These are phyloP conservation scores for Lepidium campestre DNA, from an alignment of 441 rosid genomes.

Conservation along the genomic window DNA sequence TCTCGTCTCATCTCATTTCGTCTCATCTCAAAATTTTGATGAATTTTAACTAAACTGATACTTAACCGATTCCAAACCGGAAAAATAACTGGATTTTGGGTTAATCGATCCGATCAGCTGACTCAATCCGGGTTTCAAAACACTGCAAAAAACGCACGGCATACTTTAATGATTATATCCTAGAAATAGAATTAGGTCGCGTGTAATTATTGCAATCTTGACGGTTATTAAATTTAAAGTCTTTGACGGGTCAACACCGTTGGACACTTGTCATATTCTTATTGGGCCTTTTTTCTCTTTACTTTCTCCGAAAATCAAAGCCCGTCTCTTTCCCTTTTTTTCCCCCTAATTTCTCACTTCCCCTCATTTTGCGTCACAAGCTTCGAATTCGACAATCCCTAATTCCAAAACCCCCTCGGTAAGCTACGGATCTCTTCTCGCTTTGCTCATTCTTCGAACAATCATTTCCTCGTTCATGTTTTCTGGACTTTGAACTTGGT, in stretches of 20 bases:
- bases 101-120: too few relatives aligned
- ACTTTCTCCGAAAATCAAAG: conserved; percentile 11
- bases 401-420: conserved; percentile 15
- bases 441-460: background rate
- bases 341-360: conserved; percentile 4
- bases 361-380: background rate
- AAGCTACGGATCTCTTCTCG: conserved; percentile 15
- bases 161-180: background rate
- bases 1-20: too few relatives aligned
- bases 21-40: too few relatives aligned
- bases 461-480: background rate
- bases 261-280: background rate
- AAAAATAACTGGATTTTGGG: too few relatives aligned
- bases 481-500: background rate
- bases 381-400: conserved; percentile 12
- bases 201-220: background rate
- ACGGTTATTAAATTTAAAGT: background rate
- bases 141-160: too few relatives aligned
- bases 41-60: too few relatives aligned
- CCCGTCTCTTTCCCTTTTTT: background rate
- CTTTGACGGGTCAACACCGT: conserved; percentile 18
- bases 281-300: conserved; percentile 10
- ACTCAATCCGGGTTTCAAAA: too few relatives aligned
- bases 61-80: too few relatives aligned
- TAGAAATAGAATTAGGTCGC: background rate